Conservation (phyloP, 2,329 filamentous ascomycete species). For the Basipetospora chlamydospora region DNA sequence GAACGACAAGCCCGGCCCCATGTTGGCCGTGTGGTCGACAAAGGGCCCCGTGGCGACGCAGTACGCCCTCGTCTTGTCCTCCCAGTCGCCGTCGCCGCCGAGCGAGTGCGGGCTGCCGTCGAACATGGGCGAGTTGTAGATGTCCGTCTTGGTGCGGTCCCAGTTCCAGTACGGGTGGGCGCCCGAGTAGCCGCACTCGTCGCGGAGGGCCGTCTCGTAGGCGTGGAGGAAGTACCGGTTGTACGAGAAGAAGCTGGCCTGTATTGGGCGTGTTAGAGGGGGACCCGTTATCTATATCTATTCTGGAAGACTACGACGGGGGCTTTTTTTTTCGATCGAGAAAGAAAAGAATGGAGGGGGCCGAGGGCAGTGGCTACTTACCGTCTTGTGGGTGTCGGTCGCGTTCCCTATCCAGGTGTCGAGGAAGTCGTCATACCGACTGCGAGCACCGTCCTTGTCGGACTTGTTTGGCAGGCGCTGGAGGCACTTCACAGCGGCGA, state of each 20-base stretch:
- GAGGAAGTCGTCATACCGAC: slow-evolving; percentile 34
- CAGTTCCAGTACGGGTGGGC: slow-evolving; percentile 33
- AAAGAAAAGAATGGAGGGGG: no score
- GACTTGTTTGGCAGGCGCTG: slow-evolving; percentile 21
- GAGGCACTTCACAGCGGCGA: slow-evolving; percentile 29
- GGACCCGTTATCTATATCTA: not conserved
- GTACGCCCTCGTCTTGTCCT: slow-evolving; percentile 34
- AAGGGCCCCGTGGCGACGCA: slow-evolving; percentile 37
- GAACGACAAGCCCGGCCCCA: slow-evolving; percentile 21
- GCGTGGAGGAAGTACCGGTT: slow-evolving; percentile 18
- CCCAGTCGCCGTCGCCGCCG: slow-evolving; percentile 20
- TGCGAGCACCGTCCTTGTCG: slow-evolving; percentile 24
- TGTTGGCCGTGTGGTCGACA: slow-evolving; percentile 19
- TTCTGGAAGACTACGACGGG: no score
- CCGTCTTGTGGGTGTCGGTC: slow-evolving; percentile 23
- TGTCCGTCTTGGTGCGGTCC: slow-evolving; percentile 17
- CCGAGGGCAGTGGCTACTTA: no score
- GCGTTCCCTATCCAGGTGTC: slow-evolving; percentile 29
- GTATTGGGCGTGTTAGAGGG: not conserved
- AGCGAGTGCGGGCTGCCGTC: slow-evolving; percentile 30
- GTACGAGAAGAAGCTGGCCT: slow-evolving; percentile 15
- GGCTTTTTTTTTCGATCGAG: no score
- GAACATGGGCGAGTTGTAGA: slow-evolving; percentile 28
- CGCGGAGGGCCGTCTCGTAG: slow-evolving; percentile 16
- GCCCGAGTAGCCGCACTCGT: slow-evolving; percentile 21